These are phyloP conservation scores for Amylostereum areolatum DNA, from an alignment of 1,284 basidiomycete species.

Conservation along the genomic window DNA sequence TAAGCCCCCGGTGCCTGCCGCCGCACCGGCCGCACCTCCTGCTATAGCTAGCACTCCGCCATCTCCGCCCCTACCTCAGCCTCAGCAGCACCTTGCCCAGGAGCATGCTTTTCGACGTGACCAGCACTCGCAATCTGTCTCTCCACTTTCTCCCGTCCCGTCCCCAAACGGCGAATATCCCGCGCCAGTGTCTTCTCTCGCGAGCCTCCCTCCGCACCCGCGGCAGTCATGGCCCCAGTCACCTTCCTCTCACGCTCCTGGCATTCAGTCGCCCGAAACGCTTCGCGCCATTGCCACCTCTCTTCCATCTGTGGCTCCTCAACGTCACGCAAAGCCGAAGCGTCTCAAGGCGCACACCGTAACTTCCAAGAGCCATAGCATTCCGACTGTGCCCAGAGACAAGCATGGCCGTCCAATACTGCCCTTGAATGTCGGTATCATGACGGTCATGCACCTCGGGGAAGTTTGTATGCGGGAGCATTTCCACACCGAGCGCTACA, in stretches of 20 bases:
- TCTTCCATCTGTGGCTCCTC: slow-evolving; percentile 31
- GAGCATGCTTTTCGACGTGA: not conserved
- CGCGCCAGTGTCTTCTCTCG: not conserved
- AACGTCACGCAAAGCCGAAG: slow-evolving; percentile 57
- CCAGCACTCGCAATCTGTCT: slow-evolving; percentile 4
- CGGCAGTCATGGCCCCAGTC: slow-evolving; percentile 8
- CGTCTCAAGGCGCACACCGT: slow-evolving; percentile 74
- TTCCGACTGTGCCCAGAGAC: slow-evolving; percentile 70
- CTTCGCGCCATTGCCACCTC: slow-evolving; percentile 16
- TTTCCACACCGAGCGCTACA: slow-evolving; percentile 79
- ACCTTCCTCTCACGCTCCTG: slow-evolving; percentile 6
- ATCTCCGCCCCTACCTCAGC: slow-evolving; percentile 2
- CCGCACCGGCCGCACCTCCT: no score
- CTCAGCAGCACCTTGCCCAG: slow-evolving; percentile 16
- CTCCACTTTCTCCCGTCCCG: slow-evolving; percentile 23
- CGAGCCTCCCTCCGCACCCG: slow-evolving; percentile 3
- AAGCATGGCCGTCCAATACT: slow-evolving; percentile 59
- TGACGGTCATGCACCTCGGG: slow-evolving; percentile 69
- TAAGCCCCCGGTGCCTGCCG: slow-evolving; percentile 25
- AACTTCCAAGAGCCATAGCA: slow-evolving; percentile 64
- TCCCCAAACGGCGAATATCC: slow-evolving; percentile 22
- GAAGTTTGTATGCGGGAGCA: slow-evolving; percentile 73
- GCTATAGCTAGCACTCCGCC: no score
- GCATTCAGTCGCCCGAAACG: slow-evolving; percentile 12
- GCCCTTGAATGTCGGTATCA: slow-evolving; percentile 74